phyloP scores from a whole-genome alignment of 352 stramenopile genomes.

The Pythium sukuiense region DNA sequence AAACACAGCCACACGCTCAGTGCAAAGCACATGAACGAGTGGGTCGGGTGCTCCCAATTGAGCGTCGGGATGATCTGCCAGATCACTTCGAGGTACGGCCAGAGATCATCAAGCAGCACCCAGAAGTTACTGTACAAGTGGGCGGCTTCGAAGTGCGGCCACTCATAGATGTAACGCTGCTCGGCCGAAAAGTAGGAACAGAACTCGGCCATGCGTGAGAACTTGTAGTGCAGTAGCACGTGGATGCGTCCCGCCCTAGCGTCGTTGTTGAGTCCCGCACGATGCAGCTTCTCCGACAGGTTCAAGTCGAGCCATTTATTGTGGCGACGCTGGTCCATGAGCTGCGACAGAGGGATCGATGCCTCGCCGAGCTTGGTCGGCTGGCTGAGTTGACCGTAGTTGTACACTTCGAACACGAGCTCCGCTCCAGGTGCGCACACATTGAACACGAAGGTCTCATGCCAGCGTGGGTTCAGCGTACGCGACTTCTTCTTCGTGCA shows the following conservation, averaged over 20 bases:
- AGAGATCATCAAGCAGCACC: constrained; percentile 81
- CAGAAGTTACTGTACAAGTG: constrained; percentile 88
- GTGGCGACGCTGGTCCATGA: constrained; percentile 85
- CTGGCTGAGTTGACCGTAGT: constrained; percentile 80
- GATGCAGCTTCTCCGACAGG: constrained; percentile 77
- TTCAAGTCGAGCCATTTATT: constrained; percentile 88
- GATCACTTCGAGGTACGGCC: constrained; percentile 82
- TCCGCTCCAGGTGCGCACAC: constrained; percentile 81
- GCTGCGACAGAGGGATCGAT: constrained; percentile 64
- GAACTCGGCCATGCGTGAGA: constrained; percentile 81
- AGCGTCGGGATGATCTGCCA: constrained; percentile 83
- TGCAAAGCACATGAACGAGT: constrained; percentile 85
- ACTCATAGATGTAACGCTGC: constrained; percentile 74
- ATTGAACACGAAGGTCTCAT: constrained; percentile 89
- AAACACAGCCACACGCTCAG: constrained; percentile 83
- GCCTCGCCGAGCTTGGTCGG: constrained; percentile 83
- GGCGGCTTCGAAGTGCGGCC: constrained; percentile 79
- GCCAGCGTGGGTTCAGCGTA: constrained; percentile 84
- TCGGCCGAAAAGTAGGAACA: constrained; percentile 80
- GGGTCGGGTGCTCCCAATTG: constrained; percentile 84
- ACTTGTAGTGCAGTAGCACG: constrained; percentile 86
- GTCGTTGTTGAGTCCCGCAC: constrained; percentile 80
- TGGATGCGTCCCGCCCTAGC: constrained; percentile 77
- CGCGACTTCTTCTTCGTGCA: constrained; percentile 88
- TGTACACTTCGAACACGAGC: constrained; percentile 84